Percentiles rank a stretch among this genome's conserved stretches.
Evolutionary conservation across 2,329 filamentous ascomycete species (phyloP).

Genomic region (Bipolaris oryzae): DNA sequence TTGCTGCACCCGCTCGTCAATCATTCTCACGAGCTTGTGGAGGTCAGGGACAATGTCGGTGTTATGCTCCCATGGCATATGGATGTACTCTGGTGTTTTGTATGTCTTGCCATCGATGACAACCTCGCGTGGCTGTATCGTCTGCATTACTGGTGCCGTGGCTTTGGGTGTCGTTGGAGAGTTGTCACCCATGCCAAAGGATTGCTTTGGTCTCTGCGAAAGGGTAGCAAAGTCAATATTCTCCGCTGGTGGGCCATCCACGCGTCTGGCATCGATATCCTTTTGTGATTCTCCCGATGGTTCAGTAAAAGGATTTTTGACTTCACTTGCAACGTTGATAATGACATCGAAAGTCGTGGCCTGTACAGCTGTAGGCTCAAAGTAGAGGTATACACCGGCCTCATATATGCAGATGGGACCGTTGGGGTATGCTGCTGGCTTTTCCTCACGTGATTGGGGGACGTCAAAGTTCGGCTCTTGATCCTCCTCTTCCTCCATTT

Average conservation of each 20-base stretch:
- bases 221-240: constrained; percentile 46
- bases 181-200: constrained; percentile 38
- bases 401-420: constrained; percentile 83
- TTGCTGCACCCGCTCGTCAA: constrained; percentile 72
- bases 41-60: constrained; percentile 82
- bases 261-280: constrained; percentile 44
- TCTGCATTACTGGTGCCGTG: constrained; percentile 53
- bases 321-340: constrained; percentile 83
- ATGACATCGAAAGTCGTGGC: constrained; percentile 80
- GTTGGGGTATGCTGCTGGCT: constrained; percentile 81
- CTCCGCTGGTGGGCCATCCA: constrained; percentile 45
- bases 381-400: constrained; percentile 77
- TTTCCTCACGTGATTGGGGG: constrained; percentile 67
- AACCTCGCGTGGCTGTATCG: constrained; percentile 32
- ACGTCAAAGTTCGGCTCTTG: constrained; percentile 60
- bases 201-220: constrained; percentile 32
- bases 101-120: constrained; percentile 34
- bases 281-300: constrained; percentile 37
- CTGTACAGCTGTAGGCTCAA: constrained; percentile 79
- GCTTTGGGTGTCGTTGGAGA: constrained; percentile 61
- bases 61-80: constrained; percentile 88
- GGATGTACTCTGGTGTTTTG: constrained; percentile 76
- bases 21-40: constrained; percentile 74
- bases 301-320: constrained; percentile 72
- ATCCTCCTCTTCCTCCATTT: constrained; percentile 73